phyloP scores from a whole-genome alignment of 108 stramenopile genomes.

The Hondaea fermentalgiana region DNA sequence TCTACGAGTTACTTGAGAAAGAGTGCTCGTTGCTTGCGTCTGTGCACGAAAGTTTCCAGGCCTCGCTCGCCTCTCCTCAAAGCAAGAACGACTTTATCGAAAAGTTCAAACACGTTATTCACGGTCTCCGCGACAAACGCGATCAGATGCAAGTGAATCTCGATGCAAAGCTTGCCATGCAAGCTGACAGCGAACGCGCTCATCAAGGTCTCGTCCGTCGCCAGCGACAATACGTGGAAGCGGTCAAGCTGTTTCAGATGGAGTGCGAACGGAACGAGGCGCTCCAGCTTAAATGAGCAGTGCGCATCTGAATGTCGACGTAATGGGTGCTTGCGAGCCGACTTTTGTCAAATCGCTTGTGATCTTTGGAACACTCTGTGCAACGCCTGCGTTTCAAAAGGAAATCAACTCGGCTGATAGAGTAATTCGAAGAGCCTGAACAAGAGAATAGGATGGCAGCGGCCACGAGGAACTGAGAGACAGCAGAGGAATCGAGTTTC shows the following conservation, averaged over 20 bases:
- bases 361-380: no score
- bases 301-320: no score
- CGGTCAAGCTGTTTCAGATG: constrained; percentile 26
- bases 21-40: constrained; percentile 31
- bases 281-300: no score
- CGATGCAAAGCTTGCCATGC: neutral
- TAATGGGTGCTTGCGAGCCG: no score
- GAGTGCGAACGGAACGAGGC: constrained; percentile 21
- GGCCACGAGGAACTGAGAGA: no score
- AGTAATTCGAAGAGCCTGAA: no score
- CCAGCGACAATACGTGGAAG: constrained; percentile 20
- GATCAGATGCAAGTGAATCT: neutral
- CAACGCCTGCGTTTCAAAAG: no score
- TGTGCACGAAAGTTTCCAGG: constrained; percentile 27
- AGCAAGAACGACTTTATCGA: constrained; percentile 12
- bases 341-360: no score
- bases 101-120: constrained; percentile 2
- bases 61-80: constrained; percentile 13
- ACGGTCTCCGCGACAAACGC: neutral
- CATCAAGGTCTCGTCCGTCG: constrained; percentile 1
- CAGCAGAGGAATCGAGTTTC: no score
- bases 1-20: constrained; percentile 23
- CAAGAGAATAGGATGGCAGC: no score
- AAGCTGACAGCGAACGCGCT: neutral
- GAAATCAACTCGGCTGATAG: no score